These are phyloP conservation scores for Alternaria atra DNA, from an alignment of 2,329 filamentous ascomycete species.

Conservation along the genomic window DNA sequence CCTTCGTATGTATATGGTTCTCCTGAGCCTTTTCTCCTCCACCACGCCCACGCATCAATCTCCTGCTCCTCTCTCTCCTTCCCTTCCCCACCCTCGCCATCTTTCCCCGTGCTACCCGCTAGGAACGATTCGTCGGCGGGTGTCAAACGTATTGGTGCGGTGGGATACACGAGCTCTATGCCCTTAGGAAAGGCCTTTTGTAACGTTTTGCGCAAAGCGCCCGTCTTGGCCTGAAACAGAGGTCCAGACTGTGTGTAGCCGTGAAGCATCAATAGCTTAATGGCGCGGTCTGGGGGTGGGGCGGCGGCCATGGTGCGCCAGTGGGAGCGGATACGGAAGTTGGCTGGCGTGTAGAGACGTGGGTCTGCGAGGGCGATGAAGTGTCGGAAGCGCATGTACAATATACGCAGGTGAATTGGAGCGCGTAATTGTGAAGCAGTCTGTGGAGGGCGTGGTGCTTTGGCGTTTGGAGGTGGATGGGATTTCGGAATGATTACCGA, in stretches of 20 bases:
- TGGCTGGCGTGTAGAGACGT: conserved; percentile 18
- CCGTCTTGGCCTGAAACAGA: conserved; percentile 87
- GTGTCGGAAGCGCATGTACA: conserved; percentile 15
- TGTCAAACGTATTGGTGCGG: conserved; percentile 55
- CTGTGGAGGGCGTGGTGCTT: not conserved
- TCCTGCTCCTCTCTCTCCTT: conserved; percentile 60
- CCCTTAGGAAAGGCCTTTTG: conserved; percentile 72
- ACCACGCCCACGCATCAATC: conserved; percentile 84
- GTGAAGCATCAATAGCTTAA: conserved; percentile 62
- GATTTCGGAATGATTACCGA: conserved; percentile 15
- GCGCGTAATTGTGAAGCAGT: not conserved
- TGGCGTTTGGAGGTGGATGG: not conserved
- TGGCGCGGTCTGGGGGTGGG: conserved; percentile 43
- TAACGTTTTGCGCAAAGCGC: conserved; percentile 83
- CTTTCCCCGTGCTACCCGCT: conserved; percentile 31
- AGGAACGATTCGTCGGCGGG: conserved; percentile 64
- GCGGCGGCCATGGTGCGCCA: conserved; percentile 43
- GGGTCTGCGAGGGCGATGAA: conserved; percentile 11
- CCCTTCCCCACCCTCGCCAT: conserved; percentile 18
- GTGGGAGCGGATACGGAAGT: conserved; percentile 28
- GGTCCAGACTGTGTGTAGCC: conserved; percentile 91
- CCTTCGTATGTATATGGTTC: conserved; percentile 68
- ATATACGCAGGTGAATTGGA: not conserved
- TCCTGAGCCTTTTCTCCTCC: conserved; percentile 68
- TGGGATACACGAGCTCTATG: conserved; percentile 58